Conservation (phyloP, 352 stramenopile genomes). For the Phytophthora cajani region DNA sequence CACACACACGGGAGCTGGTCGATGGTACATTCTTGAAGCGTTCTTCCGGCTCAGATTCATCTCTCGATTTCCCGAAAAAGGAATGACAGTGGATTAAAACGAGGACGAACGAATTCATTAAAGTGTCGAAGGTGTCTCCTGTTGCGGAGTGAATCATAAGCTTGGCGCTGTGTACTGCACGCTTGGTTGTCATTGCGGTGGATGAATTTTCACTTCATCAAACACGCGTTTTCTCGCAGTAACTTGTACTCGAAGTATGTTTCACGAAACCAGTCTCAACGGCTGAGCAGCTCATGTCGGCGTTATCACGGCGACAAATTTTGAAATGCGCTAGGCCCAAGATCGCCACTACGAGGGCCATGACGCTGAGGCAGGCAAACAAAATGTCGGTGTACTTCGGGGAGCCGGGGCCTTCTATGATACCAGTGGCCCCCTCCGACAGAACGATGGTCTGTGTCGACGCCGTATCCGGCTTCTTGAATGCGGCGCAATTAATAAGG, state of each 20-base stretch:
- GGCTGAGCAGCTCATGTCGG: not conserved
- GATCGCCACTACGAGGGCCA: conserved; percentile 27
- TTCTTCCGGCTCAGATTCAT: too few species aligned
- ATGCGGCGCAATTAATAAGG: conserved; percentile 25
- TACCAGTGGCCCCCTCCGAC: not conserved
- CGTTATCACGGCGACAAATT: conserved; percentile 7
- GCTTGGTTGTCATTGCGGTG: not conserved
- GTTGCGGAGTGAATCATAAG: not conserved
- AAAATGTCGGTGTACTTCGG: conserved; percentile 11
- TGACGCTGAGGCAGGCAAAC: conserved; percentile 18
- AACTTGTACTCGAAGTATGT: not conserved
- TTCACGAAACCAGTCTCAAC: conserved; percentile 13
- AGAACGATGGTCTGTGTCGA: not conserved
- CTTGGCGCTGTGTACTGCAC: not conserved
- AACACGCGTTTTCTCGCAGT: not conserved
- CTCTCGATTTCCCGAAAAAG: too few species aligned
- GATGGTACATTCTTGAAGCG: too few species aligned
- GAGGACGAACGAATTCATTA: not conserved
- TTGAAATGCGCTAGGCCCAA: conserved; percentile 26
- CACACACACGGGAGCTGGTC: too few species aligned
- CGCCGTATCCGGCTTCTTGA: conserved; percentile 4
- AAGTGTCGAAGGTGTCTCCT: not conserved
- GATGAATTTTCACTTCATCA: not conserved
- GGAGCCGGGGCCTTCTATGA: not conserved
- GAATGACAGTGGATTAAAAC: not conserved